phyloP scores from a whole-genome alignment of 306 rosid genomes.

The Inga leiocalycina region DNA sequence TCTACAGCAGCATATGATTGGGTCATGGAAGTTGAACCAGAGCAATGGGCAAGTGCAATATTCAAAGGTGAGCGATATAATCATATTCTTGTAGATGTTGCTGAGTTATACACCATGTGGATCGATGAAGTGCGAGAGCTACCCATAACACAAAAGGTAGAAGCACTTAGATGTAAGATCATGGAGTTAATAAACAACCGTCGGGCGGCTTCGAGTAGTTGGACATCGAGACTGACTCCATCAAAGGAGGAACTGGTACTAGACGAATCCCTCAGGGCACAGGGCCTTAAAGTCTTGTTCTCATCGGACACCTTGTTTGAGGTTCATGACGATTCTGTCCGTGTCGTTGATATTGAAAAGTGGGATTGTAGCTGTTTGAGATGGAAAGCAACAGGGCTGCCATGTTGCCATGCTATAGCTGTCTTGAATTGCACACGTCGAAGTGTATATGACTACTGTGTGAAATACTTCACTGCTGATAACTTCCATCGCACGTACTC shows the following conservation, averaged over 20 bases:
- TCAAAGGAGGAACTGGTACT: conserved; percentile 48
- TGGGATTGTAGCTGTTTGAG: conserved; percentile 48
- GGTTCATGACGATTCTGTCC: conserved; percentile 52
- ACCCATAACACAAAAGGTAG: conserved; percentile 49
- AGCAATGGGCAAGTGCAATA: conserved; percentile 46
- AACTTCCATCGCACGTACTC: conserved; percentile 39
- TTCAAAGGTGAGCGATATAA: conserved; percentile 58
- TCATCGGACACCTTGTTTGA: conserved; percentile 61
- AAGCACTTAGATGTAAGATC: conserved; percentile 42
- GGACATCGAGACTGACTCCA: conserved; percentile 52
- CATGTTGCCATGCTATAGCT: conserved; percentile 58
- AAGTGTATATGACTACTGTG: conserved; percentile 44
- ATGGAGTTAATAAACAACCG: conserved; percentile 40
- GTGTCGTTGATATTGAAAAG: conserved; percentile 53
- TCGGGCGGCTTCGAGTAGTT: conserved; percentile 35
- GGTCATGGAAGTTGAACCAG: conserved; percentile 49
- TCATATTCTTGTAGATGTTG: conserved; percentile 38
- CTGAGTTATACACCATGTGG: conserved; percentile 45
- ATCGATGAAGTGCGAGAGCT: conserved; percentile 45
- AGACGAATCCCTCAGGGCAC: conserved; percentile 35
- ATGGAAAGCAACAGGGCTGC: conserved; percentile 55
- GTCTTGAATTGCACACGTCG: conserved; percentile 45
- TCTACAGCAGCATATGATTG: conserved; percentile 51
- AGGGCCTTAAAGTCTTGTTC: conserved; percentile 47
- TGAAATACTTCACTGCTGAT: conserved; percentile 40